phyloP scores from a whole-genome alignment of 2,329 filamentous ascomycete genomes.

The Colletotrichum gloeosporioides region DNA sequence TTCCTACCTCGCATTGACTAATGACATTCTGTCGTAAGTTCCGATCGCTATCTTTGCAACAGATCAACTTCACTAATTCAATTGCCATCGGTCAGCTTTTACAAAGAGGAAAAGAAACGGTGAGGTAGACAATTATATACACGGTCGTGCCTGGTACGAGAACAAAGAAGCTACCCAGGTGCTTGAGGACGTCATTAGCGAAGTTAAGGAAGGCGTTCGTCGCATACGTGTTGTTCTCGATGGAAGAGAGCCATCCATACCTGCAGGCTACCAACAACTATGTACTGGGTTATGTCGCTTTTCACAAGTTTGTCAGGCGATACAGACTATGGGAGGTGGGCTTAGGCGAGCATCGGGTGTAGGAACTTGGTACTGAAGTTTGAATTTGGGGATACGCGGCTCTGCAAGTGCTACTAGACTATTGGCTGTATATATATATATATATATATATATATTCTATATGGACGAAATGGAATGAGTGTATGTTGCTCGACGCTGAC shows the following conservation, averaged over 20 bases:
- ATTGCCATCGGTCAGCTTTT: not conserved
- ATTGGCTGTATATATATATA: no score
- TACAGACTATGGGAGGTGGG: not conserved
- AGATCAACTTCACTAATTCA: not conserved
- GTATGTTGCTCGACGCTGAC: no score
- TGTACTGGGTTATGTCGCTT: not conserved
- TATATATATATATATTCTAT: no score
- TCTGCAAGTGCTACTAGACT: not conserved
- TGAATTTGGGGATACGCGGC: no score
- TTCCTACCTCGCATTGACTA: not conserved
- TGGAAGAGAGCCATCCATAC: not conserved
- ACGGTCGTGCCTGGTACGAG: not conserved
- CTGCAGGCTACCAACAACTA: not conserved
- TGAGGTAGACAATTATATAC: not conserved
- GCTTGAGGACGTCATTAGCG: not conserved
- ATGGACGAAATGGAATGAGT: no score
- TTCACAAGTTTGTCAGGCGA: not conserved
- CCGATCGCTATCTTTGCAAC: no score
- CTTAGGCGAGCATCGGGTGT: not conserved
- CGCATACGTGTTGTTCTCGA: not conserved
- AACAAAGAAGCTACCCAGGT: not conserved
- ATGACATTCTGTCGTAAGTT: not conserved
- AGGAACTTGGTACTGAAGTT: not conserved
- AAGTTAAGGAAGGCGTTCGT: not conserved
- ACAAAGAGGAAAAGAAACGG: not conserved